Evolutionary conservation across 106 monocot species (phyloP), one percentile per base, ranked within the genome.

Genomic region (Allium cepa): DNA sequence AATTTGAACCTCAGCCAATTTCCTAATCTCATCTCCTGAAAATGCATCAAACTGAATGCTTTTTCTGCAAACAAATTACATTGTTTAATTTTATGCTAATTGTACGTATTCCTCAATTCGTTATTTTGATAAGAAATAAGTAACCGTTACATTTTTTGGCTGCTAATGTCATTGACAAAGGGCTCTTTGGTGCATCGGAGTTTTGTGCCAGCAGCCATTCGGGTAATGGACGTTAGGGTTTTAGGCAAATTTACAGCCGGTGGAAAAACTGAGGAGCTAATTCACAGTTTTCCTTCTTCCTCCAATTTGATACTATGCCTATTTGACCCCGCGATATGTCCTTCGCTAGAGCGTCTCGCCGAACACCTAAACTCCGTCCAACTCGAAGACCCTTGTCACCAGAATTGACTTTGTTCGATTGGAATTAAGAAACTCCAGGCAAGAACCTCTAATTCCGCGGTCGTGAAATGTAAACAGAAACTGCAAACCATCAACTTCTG

Each of bases 151-250:
- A 95, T 91, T 73, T 68, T 80, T 28, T 67, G 82, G 17, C 83
- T 76, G 17, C 85, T 85, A 60, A 66, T 77, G 36, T 81, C 85
- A 60, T 94, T 90, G 18, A 91, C 69, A 63, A 77, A 94, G 59
- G 83, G 90, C 14, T 95, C 88, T 71, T 95, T 95, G 28, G 88
- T 95, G 81, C 85, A 91, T 59, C 91, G 66, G 49, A 95, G 81
- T 63, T 77, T 87, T 68, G 22, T 3, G 60, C 11, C 4, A 15
- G 15, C 7, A 15, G 13, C 11, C 45, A 7, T 63, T 46, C 8
- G 46, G 63, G 36, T 60, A 26, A 63, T 36, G 64, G 64, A 15
- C 22, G 22, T 47, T 47, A 47, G 47, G 13, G 64, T 15, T 64
- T 47, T 10, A 8, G n/a, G 4, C 22, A 22, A 22, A 22, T 22